Evolutionary conservation across 2,329 filamentous ascomycete species (phyloP).

Genomic region (Xylariaceae sp.): DNA sequence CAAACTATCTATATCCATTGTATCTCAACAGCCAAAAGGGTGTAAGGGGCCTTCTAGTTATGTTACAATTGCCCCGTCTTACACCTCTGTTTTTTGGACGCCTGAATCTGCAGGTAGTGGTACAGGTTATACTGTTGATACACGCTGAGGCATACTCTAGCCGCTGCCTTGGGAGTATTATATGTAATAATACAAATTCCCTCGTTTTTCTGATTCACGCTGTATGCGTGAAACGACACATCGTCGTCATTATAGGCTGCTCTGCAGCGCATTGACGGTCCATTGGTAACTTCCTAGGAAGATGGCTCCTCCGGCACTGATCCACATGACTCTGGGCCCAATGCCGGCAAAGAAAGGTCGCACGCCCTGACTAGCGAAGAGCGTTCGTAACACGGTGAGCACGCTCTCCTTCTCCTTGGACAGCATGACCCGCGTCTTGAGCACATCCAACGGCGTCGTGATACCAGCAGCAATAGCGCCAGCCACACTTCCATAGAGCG

Average conservation of each 20-base stretch:
- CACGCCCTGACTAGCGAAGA: constrained; percentile 59
- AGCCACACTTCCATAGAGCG: constrained; percentile 74
- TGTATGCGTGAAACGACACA: constrained; percentile 1
- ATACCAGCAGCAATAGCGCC: constrained; percentile 81
- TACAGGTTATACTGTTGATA: constrained; percentile 9
- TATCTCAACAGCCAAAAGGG: constrained; percentile 10
- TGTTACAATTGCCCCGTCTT: constrained; percentile 16
- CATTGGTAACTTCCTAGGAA: constrained; percentile 93
- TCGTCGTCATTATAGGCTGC: constrained; percentile 16
- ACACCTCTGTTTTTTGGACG: constrained; percentile 7
- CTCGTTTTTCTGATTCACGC: not conserved
- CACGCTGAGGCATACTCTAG: constrained; percentile 5
- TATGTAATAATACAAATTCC: not conserved
- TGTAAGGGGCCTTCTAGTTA: constrained; percentile 8
- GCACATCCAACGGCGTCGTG: constrained; percentile 89
- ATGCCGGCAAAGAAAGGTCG: constrained; percentile 69
- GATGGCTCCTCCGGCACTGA: constrained; percentile 87
- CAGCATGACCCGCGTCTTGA: constrained; percentile 97
- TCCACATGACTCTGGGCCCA: constrained; percentile 86
- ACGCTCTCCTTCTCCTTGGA: constrained; percentile 61
- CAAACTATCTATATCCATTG: constrained; percentile 26
- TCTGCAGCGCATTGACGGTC: constrained; percentile 68
- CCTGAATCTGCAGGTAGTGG: constrained; percentile 13
- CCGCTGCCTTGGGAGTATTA: not conserved
- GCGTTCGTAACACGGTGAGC: constrained; percentile 56